Conservation (phyloP, 805 yeast genomes). For the Candida stauntonica region DNA sequence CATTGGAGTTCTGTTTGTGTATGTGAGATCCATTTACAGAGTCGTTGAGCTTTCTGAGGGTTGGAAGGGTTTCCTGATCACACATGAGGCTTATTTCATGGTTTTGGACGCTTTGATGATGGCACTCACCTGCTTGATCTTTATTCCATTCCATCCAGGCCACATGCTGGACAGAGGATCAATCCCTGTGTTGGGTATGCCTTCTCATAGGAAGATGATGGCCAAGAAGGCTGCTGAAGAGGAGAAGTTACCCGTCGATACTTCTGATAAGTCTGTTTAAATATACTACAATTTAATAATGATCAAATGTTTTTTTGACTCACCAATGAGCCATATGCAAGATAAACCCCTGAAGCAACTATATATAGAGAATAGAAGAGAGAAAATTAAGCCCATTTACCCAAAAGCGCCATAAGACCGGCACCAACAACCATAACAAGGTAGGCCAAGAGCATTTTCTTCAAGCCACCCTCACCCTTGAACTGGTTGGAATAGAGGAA, state of each 20-base stretch:
- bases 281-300: too few relatives aligned
- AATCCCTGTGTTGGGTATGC: slow-evolving; percentile 8
- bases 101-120: slow-evolving; percentile 65
- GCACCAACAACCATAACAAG: slow-evolving; percentile 56
- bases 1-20: slow-evolving; percentile 49
- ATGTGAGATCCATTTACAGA: slow-evolving; percentile 68
- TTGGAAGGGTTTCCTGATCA: slow-evolving; percentile 63
- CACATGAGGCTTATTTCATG: slow-evolving; percentile 55
- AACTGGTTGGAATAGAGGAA: slow-evolving; percentile 59
- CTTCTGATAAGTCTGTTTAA: not conserved
- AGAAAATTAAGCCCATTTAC: slow-evolving; percentile 57
- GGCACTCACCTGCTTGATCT: slow-evolving; percentile 40
- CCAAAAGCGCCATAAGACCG: slow-evolving; percentile 74
- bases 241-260: not conserved
- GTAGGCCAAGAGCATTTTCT: slow-evolving; percentile 48
- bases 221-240: not conserved
- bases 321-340: too few relatives aligned
- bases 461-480: slow-evolving; percentile 52
- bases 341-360: too few relatives aligned
- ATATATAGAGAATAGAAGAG: too few relatives aligned
- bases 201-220: slow-evolving; percentile 6
- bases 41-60: slow-evolving; percentile 69
- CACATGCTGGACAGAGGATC: slow-evolving; percentile 35
- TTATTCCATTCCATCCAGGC: slow-evolving; percentile 64
- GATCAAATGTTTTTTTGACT: not conserved